Evolutionary conservation across 192 early-diverging fungal genomes (phyloP), one percentile per base, ranked within the genome.

Genomic region (Rhizoclosmatium sp.): DNA sequence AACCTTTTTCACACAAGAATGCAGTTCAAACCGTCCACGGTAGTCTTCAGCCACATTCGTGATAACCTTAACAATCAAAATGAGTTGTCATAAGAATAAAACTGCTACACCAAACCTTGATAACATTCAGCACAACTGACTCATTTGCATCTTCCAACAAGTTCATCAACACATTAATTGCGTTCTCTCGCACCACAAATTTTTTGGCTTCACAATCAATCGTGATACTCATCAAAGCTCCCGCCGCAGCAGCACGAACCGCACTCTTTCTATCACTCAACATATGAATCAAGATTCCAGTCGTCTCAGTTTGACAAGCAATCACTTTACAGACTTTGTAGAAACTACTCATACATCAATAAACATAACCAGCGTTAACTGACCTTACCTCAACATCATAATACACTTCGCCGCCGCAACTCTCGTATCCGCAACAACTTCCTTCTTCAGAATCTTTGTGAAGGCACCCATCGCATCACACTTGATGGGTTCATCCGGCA

Each of bases 41-140:
- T 90, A 90, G 65, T 90, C 89, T 66, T 90, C 89, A n/a, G 87
- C 85, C 64, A 83, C 83, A 59, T 90, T 90, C 19, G 85, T 87
- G 4, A 90, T 87, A 3, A 78, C 83, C 81, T 80, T 23, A 31
- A 31, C 31, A 0, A 0, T 31, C 31, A 31, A 31, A 31, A 31
- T 31, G 9, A 41, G 40, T n/a, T 19, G 1, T 70, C 16, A 2
- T 12, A 31, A 14, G 12, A 31, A 31, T 31, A 31, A 31, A 31
- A 58, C 41, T 69, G 4, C 4, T 7, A 21, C 12, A 60, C 9
- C 51, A 60, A n/a, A 80, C 78, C 81, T 88, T 90, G 39, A 90
- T 84, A 3, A 82, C 79, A 58, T 90, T 88, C 21, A 90, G 73
- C 41, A 87, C 59, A 3, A 90, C 82, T 0, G 79, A 65, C 62